phyloP scores from a whole-genome alignment of 2,329 filamentous ascomycete genomes.

The Pseudophaeomoniella oleicola region DNA sequence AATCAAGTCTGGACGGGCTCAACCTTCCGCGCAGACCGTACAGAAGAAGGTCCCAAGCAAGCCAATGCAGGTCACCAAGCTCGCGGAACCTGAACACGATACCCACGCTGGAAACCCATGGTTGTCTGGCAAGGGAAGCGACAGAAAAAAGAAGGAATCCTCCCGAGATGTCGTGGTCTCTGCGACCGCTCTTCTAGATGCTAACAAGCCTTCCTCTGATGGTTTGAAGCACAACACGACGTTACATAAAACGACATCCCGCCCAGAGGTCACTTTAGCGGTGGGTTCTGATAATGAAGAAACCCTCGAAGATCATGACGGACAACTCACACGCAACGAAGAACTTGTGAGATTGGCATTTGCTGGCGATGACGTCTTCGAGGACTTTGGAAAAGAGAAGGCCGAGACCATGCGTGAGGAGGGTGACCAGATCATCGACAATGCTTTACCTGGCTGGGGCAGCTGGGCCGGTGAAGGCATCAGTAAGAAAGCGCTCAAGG shows the following conservation, averaged over 20 bases:
- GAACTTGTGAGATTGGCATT: constrained; percentile 72
- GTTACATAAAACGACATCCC: neutral
- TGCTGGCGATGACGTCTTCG: constrained; percentile 70
- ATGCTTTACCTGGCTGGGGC: constrained; percentile 88
- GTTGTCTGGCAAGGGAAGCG: constrained; percentile 10
- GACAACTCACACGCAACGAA: constrained; percentile 33
- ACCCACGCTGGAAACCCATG: constrained; percentile 7
- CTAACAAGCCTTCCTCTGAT: neutral
- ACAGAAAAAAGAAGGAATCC: constrained; percentile 13
- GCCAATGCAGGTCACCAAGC: neutral
- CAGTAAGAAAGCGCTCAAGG: constrained; percentile 51
- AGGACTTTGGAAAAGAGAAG: constrained; percentile 73
- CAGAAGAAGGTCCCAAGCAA: neutral
- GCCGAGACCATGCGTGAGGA: constrained; percentile 55
- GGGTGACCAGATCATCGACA: constrained; percentile 68
- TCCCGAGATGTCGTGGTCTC: constrained; percentile 11
- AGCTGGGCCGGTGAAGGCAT: constrained; percentile 78
- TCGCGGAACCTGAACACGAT: neutral
- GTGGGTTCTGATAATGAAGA: constrained; percentile 28
- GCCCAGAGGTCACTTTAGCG: neutral
- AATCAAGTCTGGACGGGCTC: neutral
- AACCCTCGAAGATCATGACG: constrained; percentile 21
- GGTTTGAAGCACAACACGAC: neutral
- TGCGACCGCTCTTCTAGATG: neutral
- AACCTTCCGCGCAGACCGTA: neutral